Base-by-base conservation (phyloP, 306 rosid genomes). In the Lathyrus aphaca region DNA sequence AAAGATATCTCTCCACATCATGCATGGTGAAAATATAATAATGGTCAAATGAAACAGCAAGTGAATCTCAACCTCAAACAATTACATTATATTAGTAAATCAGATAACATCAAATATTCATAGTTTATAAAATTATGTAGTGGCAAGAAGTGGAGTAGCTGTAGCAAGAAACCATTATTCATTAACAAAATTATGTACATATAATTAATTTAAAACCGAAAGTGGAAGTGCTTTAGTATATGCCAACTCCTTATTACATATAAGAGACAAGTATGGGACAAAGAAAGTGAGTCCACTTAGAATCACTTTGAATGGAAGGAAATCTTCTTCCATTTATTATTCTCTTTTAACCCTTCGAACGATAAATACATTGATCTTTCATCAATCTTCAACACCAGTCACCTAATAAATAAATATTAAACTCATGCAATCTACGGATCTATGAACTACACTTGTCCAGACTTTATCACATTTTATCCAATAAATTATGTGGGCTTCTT, bases 221-320 rank as follows among this genome's bases (percentile, higher is more conserved):
- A 84, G 92, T 88, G 87, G 90, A 75, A 77, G 84, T 86, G 86
- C 76, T 80, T 75, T 80, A 69, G 54, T 43, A 78, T 73, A 77
- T 78, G 63, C 74, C 84, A 80, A 45, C 70, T 73, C 79, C 32
- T 50, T 68, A 56, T 17, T 56, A 23, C 72, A 74, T 60, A 32
- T 74, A 45, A 69, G 44, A 68, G 46, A 85, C 66, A 71, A 43
- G 78, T 30, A 61, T 61, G 74, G 73, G 85, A 76, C 85, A 77
- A 50, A 71, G 66, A 79, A 85, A 82, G 84, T 16, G 66, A 82
- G 12, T 81, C 89, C 92, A 89, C 89, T 84, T 16, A 51, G 43
- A 71, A 73, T 74, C 87, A 82, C 80, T 78, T 74, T 62, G 81
- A 82, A 53, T 63, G 57, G 14, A 65, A 27, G 10, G 58, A 72